Base-by-base conservation (phyloP, 169 alveolate genomes). In the Babesia bovis region DNA sequence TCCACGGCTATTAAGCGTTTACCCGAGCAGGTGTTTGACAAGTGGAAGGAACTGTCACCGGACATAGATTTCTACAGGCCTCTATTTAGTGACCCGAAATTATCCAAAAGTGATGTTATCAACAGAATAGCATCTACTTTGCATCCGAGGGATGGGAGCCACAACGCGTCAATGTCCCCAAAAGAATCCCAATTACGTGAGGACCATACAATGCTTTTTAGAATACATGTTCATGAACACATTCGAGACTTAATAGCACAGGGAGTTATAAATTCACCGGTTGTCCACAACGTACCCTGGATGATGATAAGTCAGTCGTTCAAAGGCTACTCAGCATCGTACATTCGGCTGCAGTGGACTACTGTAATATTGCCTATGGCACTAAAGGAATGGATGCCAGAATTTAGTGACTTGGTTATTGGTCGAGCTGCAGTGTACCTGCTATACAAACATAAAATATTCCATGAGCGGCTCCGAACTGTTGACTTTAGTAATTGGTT, bases 21-120 rank as follows among this genome's bases (percentile, higher is more conserved):
- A 12, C 87, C 87, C 36, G 87, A 78, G 69, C 87, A 78, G 60
- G 38, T 78, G 28, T 63, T 68, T 49, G 83, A 69, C 65, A 78
- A 78, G 70, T 78, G 79, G 74, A 57, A 70, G 38, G 87, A 78
- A 32, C 30, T 78, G 0, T 21, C 60, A 15, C 87, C 82, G 25
- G 19, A 15, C 3, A 41, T 78, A 3, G 50, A 55, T 5, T 25
- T 7, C 15, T 78, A 66, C 41, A 4, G 73, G 17, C 38, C 63
- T 19, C 19, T 76, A 0, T 70, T 76, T 35, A 30, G n/a, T 7
- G 50, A 51, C 47, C 40, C 60, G 3, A 12, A 36, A 9, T 56
- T 76, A 28, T 23, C 82, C 15, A 38, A 51, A 13, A 45, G 41
- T 40, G 82, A 76, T 25, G 47, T 32, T 45, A 9, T 76, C 2